Percentiles rank a stretch among this genome's conserved stretches.
These are phyloP conservation scores for Takakia lepidozioides DNA, from an alignment of 225 moss, liverwort and hornwort species.

Conservation along the genomic window DNA sequence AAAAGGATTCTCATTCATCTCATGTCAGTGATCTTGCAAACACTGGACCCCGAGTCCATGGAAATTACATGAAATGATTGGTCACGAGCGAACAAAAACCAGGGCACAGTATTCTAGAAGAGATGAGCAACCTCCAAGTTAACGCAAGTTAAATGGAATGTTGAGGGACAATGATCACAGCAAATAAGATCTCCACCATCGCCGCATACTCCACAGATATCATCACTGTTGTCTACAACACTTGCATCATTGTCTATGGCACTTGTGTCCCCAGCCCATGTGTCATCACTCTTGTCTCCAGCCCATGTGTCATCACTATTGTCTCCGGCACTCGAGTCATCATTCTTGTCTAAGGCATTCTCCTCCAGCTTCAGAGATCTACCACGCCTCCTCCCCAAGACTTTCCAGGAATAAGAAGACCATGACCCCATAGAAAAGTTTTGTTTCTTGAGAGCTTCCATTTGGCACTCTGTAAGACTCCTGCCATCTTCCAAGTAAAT, in stretches of 20 bases:
- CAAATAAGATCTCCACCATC: constrained; percentile 86
- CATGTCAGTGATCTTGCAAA: too few relatives aligned
- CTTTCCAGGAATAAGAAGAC: too few relatives aligned
- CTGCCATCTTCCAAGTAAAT: constrained; percentile 71
- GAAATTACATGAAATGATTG: too few relatives aligned
- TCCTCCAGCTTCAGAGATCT: constrained; percentile 1
- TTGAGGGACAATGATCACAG: constrained; percentile 96
- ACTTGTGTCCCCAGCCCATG: too few relatives aligned
- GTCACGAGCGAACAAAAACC: too few relatives aligned
- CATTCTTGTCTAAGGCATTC: constrained; percentile 16
- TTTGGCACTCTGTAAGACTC: constrained; percentile 69
- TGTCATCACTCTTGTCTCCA: constrained; percentile 27
- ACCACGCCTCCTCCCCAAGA: too few relatives aligned
- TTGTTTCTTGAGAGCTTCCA: constrained; percentile 48
- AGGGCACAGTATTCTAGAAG: too few relatives aligned
- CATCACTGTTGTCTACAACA: constrained; percentile 61
- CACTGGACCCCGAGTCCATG: too few relatives aligned
- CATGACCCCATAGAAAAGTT: too few relatives aligned
- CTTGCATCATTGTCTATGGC: too few relatives aligned
- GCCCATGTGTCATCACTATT: constrained; percentile 24
- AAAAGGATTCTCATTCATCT: too few relatives aligned
- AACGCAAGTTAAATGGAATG: constrained; percentile 76
- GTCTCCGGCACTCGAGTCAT: constrained; percentile 20
- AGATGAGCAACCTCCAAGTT: constrained; percentile 70
- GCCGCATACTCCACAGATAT: constrained; percentile 89